phyloP scores from a whole-genome alignment of 805 yeast genomes.

The Candida awuae region DNA sequence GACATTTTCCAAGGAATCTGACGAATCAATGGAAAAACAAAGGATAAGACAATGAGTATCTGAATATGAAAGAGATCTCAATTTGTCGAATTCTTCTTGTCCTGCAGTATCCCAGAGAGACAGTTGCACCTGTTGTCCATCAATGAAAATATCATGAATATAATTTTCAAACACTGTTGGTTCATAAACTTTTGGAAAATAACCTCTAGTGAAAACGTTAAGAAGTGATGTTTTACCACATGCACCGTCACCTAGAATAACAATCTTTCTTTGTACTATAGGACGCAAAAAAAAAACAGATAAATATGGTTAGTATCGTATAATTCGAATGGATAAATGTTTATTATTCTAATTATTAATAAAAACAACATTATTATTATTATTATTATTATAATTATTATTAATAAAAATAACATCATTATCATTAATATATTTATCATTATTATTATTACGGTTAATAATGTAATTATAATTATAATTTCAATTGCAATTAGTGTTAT shows the following conservation, averaged over 20 bases:
- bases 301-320: conserved; percentile 6
- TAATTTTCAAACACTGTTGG: conserved; percentile 97
- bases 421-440: too few species aligned
- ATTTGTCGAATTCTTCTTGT: conserved; percentile 94
- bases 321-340: too few species aligned
- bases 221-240: conserved; percentile 95
- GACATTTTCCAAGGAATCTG: conserved; percentile 90
- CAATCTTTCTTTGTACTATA: conserved; percentile 80
- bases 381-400: too few species aligned
- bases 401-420: too few species aligned
- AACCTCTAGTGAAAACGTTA: conserved; percentile 94
- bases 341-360: too few species aligned
- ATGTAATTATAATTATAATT: too few species aligned
- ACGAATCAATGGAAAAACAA: conserved; percentile 90
- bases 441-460: too few species aligned
- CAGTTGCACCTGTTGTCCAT: conserved; percentile 83
- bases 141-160: conserved; percentile 94
- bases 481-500: not conserved
- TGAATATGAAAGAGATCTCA: conserved; percentile 84
- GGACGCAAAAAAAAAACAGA: not conserved
- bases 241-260: conserved; percentile 95
- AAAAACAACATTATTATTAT: too few species aligned
- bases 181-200: conserved; percentile 96
- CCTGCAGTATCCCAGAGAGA: conserved; percentile 99
- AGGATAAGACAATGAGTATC: conserved; percentile 97